phyloP scores from a whole-genome alignment of 225 moss, liverwort and hornwort genomes.

The Marchantia paleacea region DNA sequence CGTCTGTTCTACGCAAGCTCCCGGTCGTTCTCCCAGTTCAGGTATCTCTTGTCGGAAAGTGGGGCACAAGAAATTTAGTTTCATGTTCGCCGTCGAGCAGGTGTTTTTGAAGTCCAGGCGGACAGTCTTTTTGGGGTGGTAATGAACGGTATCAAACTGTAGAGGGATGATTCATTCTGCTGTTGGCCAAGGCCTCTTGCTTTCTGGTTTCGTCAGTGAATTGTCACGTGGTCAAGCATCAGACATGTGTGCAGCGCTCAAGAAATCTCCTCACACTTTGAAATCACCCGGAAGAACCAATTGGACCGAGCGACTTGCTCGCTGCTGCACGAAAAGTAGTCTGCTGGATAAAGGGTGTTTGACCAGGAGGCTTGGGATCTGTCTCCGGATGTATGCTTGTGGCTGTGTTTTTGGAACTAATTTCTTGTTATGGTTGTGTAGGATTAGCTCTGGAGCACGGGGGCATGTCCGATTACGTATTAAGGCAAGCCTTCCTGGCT shows the following conservation, averaged over 20 bases:
- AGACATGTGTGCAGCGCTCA: not conserved
- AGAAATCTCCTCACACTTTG: not conserved
- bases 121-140: too few relatives aligned
- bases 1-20: not conserved
- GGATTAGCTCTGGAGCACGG: constrained; percentile 53
- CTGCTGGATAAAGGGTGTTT: not conserved
- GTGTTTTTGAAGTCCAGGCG: not conserved
- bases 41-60: not conserved
- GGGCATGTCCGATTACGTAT: constrained; percentile 69
- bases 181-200: not conserved
- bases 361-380: not conserved
- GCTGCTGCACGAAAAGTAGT: not conserved
- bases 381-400: not conserved
- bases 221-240: not conserved
- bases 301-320: not conserved
- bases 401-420: not conserved
- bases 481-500: constrained; percentile 71
- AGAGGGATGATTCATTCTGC: not conserved
- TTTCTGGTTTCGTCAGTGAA: not conserved
- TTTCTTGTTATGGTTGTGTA: constrained; percentile 22
- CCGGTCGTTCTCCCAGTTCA: not conserved
- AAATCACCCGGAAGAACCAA: not conserved
- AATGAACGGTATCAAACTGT: not conserved
- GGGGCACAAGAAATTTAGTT: not conserved
- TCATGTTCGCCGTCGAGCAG: not conserved